phyloP scores from a whole-genome alignment of 331 rosid genomes.

The Rhamnella rubrinervis region DNA sequence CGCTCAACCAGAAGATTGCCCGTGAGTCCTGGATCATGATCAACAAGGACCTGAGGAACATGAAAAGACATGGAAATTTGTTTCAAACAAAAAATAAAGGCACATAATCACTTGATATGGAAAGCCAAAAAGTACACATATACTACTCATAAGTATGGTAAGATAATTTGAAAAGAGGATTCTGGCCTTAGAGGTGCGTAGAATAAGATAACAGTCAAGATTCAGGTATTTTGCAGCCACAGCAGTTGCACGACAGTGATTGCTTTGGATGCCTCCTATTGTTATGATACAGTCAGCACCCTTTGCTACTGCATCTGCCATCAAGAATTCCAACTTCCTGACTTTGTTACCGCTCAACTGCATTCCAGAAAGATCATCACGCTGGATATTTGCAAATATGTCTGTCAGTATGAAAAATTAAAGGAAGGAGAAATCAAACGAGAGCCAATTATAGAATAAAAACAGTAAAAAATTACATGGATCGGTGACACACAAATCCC shows the following conservation, averaged over 20 bases:
- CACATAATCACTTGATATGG: background rate
- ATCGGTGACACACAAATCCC: background rate
- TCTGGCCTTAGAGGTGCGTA: slow-evolving; percentile 75
- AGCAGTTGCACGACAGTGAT: slow-evolving; percentile 96
- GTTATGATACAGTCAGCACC: slow-evolving; percentile 83
- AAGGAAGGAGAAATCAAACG: slow-evolving; percentile 6
- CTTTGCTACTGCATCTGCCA: slow-evolving; percentile 81
- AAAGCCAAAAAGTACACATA: background rate
- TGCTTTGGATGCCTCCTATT: slow-evolving; percentile 92
- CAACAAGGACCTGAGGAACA: slow-evolving; percentile 45
- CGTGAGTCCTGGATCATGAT: slow-evolving; percentile 77
- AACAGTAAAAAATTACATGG: background rate
- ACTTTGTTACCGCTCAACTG: slow-evolving; percentile 94
- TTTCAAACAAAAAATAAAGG: background rate
- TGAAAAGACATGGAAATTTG: background rate
- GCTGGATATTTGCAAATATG: slow-evolving; percentile 41
- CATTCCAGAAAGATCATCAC: slow-evolving; percentile 95
- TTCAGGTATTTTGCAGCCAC: slow-evolving; percentile 89
- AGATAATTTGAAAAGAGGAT: background rate
- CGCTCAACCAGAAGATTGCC: slow-evolving; percentile 95
- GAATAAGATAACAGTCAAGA: slow-evolving; percentile 77
- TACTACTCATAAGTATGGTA: background rate
- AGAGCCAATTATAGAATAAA: background rate
- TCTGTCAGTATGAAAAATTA: slow-evolving; percentile 29
- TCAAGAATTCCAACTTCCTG: slow-evolving; percentile 81